These are phyloP conservation scores for Paraphoma sp. DNA, from an alignment of 2,329 filamentous ascomycete genomes.

Conservation along the genomic window DNA sequence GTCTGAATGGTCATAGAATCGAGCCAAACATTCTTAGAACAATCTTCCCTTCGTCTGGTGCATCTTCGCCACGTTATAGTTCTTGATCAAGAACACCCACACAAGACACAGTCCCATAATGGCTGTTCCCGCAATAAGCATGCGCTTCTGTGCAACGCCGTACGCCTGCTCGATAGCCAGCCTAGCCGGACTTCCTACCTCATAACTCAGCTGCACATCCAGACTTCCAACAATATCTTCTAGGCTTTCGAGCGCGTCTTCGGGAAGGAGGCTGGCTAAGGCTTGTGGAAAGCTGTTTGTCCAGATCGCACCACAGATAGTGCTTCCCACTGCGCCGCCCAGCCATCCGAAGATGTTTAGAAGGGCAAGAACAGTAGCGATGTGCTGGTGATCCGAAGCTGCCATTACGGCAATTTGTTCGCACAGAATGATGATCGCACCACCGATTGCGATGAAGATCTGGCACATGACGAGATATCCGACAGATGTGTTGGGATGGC, in stretches of 20 bases:
- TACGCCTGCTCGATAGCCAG: constrained; percentile 53
- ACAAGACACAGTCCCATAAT: constrained; percentile 21
- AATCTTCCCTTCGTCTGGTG: constrained; percentile 23
- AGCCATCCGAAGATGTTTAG: constrained; percentile 66
- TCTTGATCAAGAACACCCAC: constrained; percentile 25
- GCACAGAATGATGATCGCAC: constrained; percentile 64
- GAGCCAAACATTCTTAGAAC: constrained; percentile 5
- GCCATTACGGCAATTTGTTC: constrained; percentile 58
- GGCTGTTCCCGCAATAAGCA: constrained; percentile 53
- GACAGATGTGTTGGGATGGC: constrained; percentile 45
- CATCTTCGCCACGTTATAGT: constrained; percentile 23
- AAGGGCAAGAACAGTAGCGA: constrained; percentile 67
- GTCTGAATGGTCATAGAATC: too few relatives aligned
- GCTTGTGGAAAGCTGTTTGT: constrained; percentile 56
- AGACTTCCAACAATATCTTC: constrained; percentile 49
- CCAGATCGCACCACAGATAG: constrained; percentile 67
- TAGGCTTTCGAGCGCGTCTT: constrained; percentile 46
- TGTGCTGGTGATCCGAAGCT: constrained; percentile 57
- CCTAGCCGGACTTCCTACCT: constrained; percentile 52
- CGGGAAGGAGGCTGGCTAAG: constrained; percentile 49
- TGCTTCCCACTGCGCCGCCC: constrained; percentile 64
- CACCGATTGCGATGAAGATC: constrained; percentile 33
- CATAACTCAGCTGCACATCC: constrained; percentile 45
- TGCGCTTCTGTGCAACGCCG: constrained; percentile 51
- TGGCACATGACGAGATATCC: constrained; percentile 24